Percentiles rank a stretch among this genome's conserved stretches.
Conservation (phyloP, 176 grass and related monocot genomes). For the Carex kokanica region DNA sequence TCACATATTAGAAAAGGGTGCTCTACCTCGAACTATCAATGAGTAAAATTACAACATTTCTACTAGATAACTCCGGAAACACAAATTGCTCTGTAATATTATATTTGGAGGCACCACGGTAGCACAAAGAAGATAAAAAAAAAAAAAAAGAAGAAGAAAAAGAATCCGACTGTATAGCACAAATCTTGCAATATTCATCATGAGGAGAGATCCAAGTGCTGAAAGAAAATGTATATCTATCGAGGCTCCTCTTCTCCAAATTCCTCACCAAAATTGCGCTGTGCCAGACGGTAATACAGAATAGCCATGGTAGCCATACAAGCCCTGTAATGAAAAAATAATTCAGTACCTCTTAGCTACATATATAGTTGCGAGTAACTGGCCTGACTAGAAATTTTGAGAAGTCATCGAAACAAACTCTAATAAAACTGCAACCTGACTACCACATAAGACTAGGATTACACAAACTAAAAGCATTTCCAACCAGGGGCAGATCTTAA, state of each 20-base stretch:
- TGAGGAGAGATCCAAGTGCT: background rate
- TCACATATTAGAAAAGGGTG: background rate
- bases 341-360: background rate
- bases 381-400: constrained; percentile 6
- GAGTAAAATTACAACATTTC: constrained; percentile 18
- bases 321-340: constrained; percentile 57
- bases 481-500: no score
- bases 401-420: background rate
- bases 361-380: background rate
- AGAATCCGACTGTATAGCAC: constrained; percentile 23
- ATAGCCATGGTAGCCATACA: constrained; percentile 95
- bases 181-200: background rate
- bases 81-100: constrained; percentile 18
- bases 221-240: constrained; percentile 34
- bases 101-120: constrained; percentile 1
- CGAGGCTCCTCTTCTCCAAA: constrained; percentile 63
- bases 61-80: constrained; percentile 19
- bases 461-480: background rate
- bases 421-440: background rate
- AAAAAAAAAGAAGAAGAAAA: constrained; percentile 22
- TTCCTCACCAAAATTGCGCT: constrained; percentile 67
- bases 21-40: background rate
- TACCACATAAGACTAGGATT: background rate
- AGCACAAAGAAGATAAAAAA: constrained; percentile 10
- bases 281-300: constrained; percentile 85